A percentile compares a stretch with the other conserved stretches of the same genome.
These are phyloP conservation scores for Erodium trifolium DNA, from an alignment of 441 rosid species.

Conservation along the genomic window DNA sequence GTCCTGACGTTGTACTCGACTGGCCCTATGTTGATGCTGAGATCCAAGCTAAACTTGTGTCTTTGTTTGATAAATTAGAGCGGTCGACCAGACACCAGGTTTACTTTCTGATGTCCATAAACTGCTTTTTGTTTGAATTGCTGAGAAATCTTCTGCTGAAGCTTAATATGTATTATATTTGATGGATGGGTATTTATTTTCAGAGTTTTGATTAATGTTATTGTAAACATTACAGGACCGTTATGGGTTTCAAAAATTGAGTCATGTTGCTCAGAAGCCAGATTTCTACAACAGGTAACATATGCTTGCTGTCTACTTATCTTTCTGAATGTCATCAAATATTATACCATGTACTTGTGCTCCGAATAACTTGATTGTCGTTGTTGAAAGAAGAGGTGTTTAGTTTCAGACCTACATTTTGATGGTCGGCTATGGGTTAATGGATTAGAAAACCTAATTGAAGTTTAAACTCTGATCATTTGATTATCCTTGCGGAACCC, in stretches of 20 bases:
- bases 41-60: slow-evolving; percentile 36
- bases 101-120: slow-evolving; percentile 12
- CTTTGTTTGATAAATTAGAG: slow-evolving; percentile 42
- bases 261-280: slow-evolving; percentile 52
- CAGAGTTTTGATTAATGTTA: slow-evolving; percentile 12
- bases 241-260: slow-evolving; percentile 55
- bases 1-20: slow-evolving; percentile 38
- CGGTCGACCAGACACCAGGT: slow-evolving; percentile 50
- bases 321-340: not conserved
- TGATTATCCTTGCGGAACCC: slow-evolving; percentile 10
- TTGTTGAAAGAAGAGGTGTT: slow-evolving; percentile 3
- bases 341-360: not conserved
- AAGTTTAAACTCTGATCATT: not conserved
- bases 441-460: not conserved
- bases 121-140: slow-evolving; percentile 7
- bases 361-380: not conserved
- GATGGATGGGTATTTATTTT: slow-evolving; percentile 3
- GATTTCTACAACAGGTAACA: slow-evolving; percentile 58
- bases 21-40: slow-evolving; percentile 39
- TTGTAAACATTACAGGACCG: slow-evolving; percentile 42
- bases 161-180: not conserved
- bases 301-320: not conserved
- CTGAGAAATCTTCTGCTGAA: slow-evolving; percentile 9
- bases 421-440: not conserved
- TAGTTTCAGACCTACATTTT: not conserved